Percentiles rank a stretch among this genome's conserved stretches.
Conservation (phyloP, 139 green algal species). For the Bryopsis sp. region DNA sequence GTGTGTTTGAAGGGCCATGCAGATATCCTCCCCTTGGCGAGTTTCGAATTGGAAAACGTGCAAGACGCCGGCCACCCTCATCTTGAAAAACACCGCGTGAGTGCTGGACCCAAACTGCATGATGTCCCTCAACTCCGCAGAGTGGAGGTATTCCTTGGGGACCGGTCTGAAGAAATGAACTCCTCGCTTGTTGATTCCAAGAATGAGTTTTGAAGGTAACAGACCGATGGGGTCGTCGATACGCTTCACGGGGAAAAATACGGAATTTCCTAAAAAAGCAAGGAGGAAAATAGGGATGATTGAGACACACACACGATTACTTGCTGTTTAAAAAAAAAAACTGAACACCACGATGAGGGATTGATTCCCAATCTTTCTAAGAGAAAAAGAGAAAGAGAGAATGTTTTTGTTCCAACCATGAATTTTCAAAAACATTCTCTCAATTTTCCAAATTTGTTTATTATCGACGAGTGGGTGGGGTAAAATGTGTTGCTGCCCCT, state of each 20-base stretch:
- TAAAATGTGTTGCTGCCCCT: no score
- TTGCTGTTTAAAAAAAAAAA: no score
- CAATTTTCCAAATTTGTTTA: no score
- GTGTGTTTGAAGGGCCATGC: slow-evolving; percentile 81
- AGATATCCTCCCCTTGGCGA: slow-evolving; percentile 78
- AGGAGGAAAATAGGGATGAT: neutral
- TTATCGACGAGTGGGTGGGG: no score
- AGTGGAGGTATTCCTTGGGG: slow-evolving; percentile 59
- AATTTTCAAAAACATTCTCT: no score
- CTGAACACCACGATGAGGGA: no score
- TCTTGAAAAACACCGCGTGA: slow-evolving; percentile 87
- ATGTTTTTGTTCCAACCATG: no score
- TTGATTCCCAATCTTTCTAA: no score
- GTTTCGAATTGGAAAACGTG: slow-evolving; percentile 89
- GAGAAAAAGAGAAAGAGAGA: neutral
- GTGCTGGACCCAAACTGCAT: slow-evolving; percentile 69
- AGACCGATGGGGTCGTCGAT: slow-evolving; percentile 58
- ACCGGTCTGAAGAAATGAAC: slow-evolving; percentile 58
- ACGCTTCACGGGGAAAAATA: slow-evolving; percentile 44
- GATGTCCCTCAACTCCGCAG: slow-evolving; percentile 53
- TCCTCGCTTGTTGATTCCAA: slow-evolving; percentile 61
- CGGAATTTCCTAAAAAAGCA: slow-evolving; percentile 23
- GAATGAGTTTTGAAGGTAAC: slow-evolving; percentile 43
- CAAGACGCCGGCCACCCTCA: slow-evolving; percentile 80
- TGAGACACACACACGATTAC: no score